phyloP scores from a whole-genome alignment of 169 alveolate species.

The Plasmodium relictum region DNA sequence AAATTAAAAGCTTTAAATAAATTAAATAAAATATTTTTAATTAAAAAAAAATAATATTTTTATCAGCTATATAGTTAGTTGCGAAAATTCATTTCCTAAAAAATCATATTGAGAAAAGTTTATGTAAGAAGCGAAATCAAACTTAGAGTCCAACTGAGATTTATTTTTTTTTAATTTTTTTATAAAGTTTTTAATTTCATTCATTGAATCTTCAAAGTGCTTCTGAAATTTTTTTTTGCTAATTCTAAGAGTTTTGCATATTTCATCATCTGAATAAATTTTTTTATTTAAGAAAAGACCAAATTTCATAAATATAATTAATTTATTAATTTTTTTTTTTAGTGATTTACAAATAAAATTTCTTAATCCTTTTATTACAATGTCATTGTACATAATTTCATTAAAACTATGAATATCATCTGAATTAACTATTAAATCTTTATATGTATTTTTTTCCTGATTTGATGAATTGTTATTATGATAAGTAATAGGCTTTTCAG shows the following conservation, averaged over 20 bases:
- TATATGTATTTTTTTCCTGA: conserved; percentile 73
- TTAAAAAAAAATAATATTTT: background rate
- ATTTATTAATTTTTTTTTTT: conserved; percentile 59
- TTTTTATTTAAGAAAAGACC: conserved; percentile 60
- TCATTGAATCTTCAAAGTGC: conserved; percentile 41
- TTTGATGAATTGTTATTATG: conserved; percentile 48
- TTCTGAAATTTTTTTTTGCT: conserved; percentile 48
- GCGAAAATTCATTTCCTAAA: conserved; percentile 73
- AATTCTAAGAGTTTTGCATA: conserved; percentile 38
- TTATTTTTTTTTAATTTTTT: conserved; percentile 25
- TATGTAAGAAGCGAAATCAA: conserved; percentile 36
- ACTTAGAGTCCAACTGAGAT: conserved; percentile 12
- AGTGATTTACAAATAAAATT: conserved; percentile 60
- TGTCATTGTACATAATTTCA: conserved; percentile 64
- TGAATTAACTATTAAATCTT: conserved; percentile 74
- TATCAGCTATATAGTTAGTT: conserved; percentile 7
- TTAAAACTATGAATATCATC: conserved; percentile 75
- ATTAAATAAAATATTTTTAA: too few species aligned
- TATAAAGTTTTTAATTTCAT: conserved; percentile 57
- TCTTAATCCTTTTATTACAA: conserved; percentile 64
- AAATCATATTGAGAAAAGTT: conserved; percentile 63
- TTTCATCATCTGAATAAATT: conserved; percentile 58
- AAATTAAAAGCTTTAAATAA: too few species aligned
- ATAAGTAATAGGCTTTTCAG: conserved; percentile 67
- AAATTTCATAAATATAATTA: conserved; percentile 75